A percentile compares a stretch with the other conserved stretches of the same genome.
Conservation (phyloP, 2,329 filamentous ascomycete species). For the Epichloe amarillans region DNA sequence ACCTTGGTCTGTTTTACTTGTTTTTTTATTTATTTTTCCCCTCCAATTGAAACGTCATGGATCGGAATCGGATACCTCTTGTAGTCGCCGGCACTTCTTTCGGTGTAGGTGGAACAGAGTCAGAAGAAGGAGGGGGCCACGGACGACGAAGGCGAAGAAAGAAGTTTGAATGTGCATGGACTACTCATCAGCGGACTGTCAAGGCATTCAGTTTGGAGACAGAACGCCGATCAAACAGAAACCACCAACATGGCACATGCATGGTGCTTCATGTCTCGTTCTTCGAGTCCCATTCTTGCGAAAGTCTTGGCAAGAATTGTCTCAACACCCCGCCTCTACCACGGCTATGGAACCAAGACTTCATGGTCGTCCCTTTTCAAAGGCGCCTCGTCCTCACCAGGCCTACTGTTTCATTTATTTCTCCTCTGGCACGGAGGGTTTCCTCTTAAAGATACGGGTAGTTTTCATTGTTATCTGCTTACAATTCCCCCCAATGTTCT, state of each 20-base stretch:
- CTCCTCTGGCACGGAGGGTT: background rate
- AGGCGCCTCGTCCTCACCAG: background rate
- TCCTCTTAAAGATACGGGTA: background rate
- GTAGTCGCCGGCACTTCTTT: background rate
- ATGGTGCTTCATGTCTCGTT: background rate
- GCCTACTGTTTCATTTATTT: background rate
- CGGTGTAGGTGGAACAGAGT: background rate
- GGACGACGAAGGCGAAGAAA: background rate
- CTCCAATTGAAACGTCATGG: background rate
- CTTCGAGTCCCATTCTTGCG: background rate
- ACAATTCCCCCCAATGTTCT: background rate
- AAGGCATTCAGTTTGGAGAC: background rate
- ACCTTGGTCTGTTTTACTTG: background rate
- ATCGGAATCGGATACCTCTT: background rate
- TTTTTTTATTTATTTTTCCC: background rate
- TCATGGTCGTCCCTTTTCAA: background rate
- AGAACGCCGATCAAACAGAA: background rate
- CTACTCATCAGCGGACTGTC: background rate
- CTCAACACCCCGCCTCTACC: background rate
- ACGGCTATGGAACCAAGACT: background rate
- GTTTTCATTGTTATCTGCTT: background rate
- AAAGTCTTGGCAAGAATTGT: background rate
- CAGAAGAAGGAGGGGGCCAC: background rate
- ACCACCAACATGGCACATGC: background rate
- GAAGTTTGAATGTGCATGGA: background rate